Conservation (phyloP, 495 filamentous ascomycete species). For the Polyplosphaeria fusca region DNA sequence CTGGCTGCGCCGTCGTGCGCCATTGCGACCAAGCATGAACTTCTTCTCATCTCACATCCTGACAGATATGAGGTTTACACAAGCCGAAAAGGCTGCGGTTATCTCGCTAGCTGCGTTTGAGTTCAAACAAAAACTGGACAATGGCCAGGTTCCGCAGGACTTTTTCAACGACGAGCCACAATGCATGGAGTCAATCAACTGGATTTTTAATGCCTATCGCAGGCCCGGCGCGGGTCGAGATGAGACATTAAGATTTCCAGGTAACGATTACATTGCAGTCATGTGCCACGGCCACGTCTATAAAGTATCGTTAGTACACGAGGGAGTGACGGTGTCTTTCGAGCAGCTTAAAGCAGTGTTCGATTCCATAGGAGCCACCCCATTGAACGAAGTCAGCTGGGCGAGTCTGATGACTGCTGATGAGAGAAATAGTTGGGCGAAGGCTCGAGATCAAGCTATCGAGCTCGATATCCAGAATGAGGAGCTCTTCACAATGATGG, state of each 20-base stretch:
- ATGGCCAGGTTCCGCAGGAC: neutral
- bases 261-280: neutral
- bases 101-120: neutral
- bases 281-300: neutral
- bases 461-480: neutral
- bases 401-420: neutral
- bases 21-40: neutral
- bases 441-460: neutral
- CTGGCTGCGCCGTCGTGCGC: neutral
- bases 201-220: neutral
- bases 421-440: neutral
- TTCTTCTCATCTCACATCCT: neutral
- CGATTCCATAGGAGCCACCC: neutral
- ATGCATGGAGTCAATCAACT: constrained; percentile 1
- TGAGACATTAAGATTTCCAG: neutral
- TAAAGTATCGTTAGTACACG: neutral
- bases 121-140: neutral
- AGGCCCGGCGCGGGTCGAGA: neutral
- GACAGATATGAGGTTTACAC: neutral
- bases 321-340: neutral
- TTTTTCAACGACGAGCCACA: neutral
- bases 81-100: neutral
- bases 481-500: neutral
- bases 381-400: neutral
- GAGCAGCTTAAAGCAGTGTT: neutral